These are phyloP conservation scores for Tuber melanosporum DNA, from an alignment of 495 filamentous ascomycete genomes.

Conservation along the genomic window DNA sequence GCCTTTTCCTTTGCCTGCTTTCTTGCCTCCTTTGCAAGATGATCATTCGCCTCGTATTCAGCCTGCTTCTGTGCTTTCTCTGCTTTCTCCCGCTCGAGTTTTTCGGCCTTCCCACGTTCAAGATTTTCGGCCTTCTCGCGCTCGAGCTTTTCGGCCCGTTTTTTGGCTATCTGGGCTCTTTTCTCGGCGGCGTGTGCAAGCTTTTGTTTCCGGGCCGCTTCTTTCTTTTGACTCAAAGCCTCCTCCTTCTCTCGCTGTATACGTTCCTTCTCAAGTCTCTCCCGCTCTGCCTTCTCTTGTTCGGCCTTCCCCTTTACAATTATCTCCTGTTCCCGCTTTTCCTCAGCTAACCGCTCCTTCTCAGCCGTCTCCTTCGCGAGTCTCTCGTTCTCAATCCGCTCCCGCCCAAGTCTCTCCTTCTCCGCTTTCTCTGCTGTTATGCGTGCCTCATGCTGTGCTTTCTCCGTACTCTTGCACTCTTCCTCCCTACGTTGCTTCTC, in stretches of 20 bases:
- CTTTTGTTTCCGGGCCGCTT: background rate
- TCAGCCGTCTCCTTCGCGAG: conserved; percentile 7
- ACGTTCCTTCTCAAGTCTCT: conserved; percentile 1
- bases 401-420: conserved; percentile 8
- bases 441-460: conserved; percentile 15
- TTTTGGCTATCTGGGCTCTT: background rate
- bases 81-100: conserved; percentile 11
- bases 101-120: conserved; percentile 6
- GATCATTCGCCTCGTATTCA: conserved; percentile 19
- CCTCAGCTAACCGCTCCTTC: background rate
- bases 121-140: conserved; percentile 3
- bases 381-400: conserved; percentile 13
- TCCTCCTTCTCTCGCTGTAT: conserved; percentile 2
- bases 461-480: conserved; percentile 5
- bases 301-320: conserved; percentile 12
- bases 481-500: conserved; percentile 12
- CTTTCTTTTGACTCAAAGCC: background rate
- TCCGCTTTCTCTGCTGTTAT: conserved; percentile 17
- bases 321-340: conserved; percentile 2
- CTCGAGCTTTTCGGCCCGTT: background rate
- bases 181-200: background rate
- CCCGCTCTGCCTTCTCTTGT: conserved; percentile 4
- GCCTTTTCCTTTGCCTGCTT: conserved; percentile 14
- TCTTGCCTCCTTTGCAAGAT: conserved; percentile 17
- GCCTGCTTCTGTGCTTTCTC: conserved; percentile 18